These are phyloP conservation scores for Apodospora peruviana DNA, from an alignment of 495 filamentous ascomycete species.

Conservation along the genomic window DNA sequence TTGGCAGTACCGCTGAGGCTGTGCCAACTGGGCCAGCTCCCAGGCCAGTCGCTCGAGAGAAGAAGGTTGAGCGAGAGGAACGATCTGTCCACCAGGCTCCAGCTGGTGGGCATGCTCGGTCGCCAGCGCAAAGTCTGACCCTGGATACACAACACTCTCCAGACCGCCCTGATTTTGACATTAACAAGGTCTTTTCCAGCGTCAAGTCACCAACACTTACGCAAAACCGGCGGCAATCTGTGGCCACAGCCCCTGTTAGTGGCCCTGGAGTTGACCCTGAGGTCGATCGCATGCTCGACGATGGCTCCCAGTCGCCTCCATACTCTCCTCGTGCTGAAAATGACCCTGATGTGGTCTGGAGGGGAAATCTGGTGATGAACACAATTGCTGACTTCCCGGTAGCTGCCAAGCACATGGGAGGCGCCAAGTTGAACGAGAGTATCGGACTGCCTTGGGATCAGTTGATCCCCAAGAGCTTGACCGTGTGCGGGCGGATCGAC, in stretches of 20 bases:
- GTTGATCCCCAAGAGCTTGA: conserved; percentile 61
- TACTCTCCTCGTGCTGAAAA: conserved; percentile 60
- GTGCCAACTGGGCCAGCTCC: conserved; percentile 22
- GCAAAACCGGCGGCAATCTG: conserved; percentile 39
- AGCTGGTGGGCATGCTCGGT: conserved; percentile 5
- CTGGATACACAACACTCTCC: conserved; percentile 48
- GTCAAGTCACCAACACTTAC: conserved; percentile 54
- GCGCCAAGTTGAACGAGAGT: conserved; percentile 61
- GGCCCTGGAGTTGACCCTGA: conserved; percentile 69
- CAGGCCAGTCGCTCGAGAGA: conserved; percentile 23
- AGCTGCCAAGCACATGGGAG: conserved; percentile 76
- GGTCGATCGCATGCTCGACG: conserved; percentile 85
- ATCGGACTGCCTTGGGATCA: conserved; percentile 59
- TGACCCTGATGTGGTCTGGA: conserved; percentile 69
- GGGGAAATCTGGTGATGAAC: conserved; percentile 71
- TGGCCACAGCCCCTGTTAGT: conserved; percentile 34
- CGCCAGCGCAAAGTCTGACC: conserved; percentile 28
- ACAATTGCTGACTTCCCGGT: conserved; percentile 67
- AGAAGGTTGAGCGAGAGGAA: conserved; percentile 23
- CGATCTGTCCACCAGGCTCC: conserved; percentile 5
- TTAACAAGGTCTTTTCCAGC: conserved; percentile 64
- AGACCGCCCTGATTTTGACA: conserved; percentile 55
- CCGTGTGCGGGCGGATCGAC: conserved; percentile 78
- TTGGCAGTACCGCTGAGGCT: conserved; percentile 32
- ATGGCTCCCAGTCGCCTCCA: conserved; percentile 72